phyloP scores from a whole-genome alignment of 331 rosid genomes.

The Telfairia occidentalis region DNA sequence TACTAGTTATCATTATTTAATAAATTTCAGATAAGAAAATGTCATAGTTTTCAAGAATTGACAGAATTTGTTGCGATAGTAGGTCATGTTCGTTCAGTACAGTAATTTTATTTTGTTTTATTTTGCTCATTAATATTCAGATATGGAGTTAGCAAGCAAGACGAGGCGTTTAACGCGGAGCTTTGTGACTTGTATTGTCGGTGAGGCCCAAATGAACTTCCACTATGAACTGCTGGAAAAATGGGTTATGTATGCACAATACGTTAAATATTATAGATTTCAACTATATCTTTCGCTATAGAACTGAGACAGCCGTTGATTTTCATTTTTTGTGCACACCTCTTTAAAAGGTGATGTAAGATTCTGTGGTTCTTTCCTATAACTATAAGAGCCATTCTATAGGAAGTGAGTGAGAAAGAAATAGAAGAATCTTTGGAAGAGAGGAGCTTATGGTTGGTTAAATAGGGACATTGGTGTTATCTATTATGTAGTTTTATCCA shows the following conservation, averaged over 20 bases:
- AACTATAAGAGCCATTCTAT: neutral
- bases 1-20: neutral
- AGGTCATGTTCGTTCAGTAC: neutral
- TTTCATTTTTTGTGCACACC: neutral
- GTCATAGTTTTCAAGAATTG: neutral
- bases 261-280: neutral
- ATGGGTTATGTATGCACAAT: neutral
- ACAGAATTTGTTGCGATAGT: neutral
- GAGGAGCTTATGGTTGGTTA: neutral
- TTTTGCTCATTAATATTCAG: slow-evolving; percentile 23
- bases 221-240: slow-evolving; percentile 2
- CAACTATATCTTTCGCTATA: neutral
- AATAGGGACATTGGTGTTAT: neutral
- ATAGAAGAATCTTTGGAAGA: neutral
- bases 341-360: neutral
- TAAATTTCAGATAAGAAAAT: neutral
- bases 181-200: slow-evolving; percentile 61
- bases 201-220: slow-evolving; percentile 23
- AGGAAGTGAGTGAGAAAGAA: neutral
- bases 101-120: neutral
- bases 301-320: neutral
- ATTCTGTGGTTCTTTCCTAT: neutral
- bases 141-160: slow-evolving; percentile 80
- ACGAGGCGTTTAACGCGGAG: slow-evolving; percentile 76
- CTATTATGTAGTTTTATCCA: neutral